Evolutionary conservation across 2,329 filamentous ascomycete species (phyloP), one percentile per base, ranked within the genome.

Genomic region (Calonectria naviculata): DNA sequence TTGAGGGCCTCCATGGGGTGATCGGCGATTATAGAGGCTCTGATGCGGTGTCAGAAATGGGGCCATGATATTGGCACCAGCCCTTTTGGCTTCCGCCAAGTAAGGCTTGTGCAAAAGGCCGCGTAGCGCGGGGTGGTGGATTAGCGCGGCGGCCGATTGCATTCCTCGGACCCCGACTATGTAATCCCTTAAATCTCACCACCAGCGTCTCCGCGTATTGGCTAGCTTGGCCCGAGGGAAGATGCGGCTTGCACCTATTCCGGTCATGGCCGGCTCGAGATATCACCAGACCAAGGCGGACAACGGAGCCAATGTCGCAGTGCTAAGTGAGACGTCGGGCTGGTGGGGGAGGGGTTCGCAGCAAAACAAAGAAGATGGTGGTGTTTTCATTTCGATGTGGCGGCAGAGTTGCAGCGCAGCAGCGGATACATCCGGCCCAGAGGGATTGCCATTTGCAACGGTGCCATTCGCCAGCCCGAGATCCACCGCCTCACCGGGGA

Each of bases 141-240:
- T 75, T 71, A 5, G 76, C 81, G n/a, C 42, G 10, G 41, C 21
- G n/a, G 42, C n/a, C 42, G 42, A 46, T n/a, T 46, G 5, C 13
- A 4, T 41, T 17, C n/a, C 7, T 21, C 42, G 42, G 42, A 21
- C n/a, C 19, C 38, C 38, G 15, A 46, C 34, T 24, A 46, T 46
- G 42, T 46, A 46, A 46, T 46, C 42, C 9, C 42, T 46, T 46
- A 46, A 46, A 46, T 46, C 42, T 46, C 42, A 46, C 42, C 42
- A 46, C 5, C 4, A 6, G 12, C 8, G 8, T 24, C 42, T 12
- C n/a, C 19, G n/a, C 21, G 13, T 46, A 12, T 46, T 46, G 8
- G n/a, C 24, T 8, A 21, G 19, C 21, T 38, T n/a, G 41, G 9
- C 42, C 42, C 42, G 42, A 46, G 24, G 42, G 42, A 46, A n/a